Percentiles rank a stretch among this genome's conserved stretches.
phyloP scores from a whole-genome alignment of 129 eudicot species.

The Artemisia argyi region DNA sequence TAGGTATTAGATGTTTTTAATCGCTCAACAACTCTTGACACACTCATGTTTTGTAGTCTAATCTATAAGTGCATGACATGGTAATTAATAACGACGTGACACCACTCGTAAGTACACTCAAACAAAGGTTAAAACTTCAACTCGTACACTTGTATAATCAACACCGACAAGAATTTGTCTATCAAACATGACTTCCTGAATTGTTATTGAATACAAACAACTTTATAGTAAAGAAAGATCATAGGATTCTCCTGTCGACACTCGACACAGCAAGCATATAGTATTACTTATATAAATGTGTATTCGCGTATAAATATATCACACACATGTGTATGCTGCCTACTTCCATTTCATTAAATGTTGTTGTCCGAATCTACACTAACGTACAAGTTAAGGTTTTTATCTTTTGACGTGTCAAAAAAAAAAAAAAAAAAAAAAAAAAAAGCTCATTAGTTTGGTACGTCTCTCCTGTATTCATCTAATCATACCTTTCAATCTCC shows the following conservation, averaged over 20 bases:
- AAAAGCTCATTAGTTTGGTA: constrained; percentile 16
- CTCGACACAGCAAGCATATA: constrained; percentile 5
- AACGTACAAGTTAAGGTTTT: constrained; percentile 36
- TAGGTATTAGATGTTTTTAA: no score
- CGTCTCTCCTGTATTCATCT: not conserved
- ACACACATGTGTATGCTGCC: constrained; percentile 1
- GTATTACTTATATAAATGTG: not conserved
- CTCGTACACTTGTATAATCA: not conserved
- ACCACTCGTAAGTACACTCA: no score
- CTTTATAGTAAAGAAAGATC: constrained; percentile 15
- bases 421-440: not conserved
- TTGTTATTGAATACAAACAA: constrained; percentile 10
- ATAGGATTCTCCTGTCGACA: constrained; percentile 30
- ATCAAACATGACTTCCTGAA: not conserved
- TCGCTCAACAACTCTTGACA: no score
- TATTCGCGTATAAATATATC: not conserved
- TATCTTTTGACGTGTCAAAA: constrained; percentile 29
- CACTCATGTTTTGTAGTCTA: no score
- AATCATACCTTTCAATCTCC: not conserved
- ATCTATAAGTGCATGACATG: no score
- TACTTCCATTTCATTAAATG: constrained; percentile 30
- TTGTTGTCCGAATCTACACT: constrained; percentile 26
- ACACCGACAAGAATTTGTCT: not conserved
- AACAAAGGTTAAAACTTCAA: not conserved
- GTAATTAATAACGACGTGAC: no score